Conservation (phyloP, 352 stramenopile species). For the Phytophthora pseudosyringae region DNA sequence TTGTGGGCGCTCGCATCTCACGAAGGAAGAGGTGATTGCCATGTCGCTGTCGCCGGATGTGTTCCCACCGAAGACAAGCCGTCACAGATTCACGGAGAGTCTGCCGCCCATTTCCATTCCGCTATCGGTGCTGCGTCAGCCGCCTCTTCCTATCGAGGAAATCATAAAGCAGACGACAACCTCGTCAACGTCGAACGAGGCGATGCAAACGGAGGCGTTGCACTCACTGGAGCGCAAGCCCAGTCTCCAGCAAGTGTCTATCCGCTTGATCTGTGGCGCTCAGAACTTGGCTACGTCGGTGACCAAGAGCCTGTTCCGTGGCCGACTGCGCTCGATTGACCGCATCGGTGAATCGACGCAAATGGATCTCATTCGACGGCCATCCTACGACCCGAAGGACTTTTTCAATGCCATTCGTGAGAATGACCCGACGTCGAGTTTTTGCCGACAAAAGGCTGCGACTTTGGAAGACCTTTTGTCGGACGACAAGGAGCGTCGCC, state of each 20-base stretch:
- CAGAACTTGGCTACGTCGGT: conserved; percentile 76
- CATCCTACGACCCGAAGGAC: conserved; percentile 61
- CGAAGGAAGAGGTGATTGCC: conserved; percentile 83
- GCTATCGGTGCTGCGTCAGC: conserved; percentile 70
- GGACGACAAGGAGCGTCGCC: conserved; percentile 54
- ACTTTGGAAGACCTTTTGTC: conserved; percentile 86
- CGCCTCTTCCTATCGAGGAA: conserved; percentile 58
- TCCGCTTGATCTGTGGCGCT: conserved; percentile 77
- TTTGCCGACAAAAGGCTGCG: conserved; percentile 72
- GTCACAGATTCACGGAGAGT: conserved; percentile 82
- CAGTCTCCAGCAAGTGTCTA: conserved; percentile 72
- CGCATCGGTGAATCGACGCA: conserved; percentile 47
- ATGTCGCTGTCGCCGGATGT: conserved; percentile 85
- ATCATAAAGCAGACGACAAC: conserved; percentile 24
- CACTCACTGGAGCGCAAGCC: conserved; percentile 35
- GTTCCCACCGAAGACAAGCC: conserved; percentile 87
- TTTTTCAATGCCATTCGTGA: conserved; percentile 86
- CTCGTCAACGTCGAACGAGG: conserved; percentile 16
- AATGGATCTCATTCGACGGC: conserved; percentile 79
- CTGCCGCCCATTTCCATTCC: conserved; percentile 85
- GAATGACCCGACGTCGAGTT: conserved; percentile 85
- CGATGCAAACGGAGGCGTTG: conserved; percentile 20
- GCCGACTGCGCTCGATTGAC: conserved; percentile 71
- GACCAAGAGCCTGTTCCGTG: conserved; percentile 77
- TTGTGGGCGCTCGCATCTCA: conserved; percentile 67